Base-by-base conservation (phyloP, 208 protist species). In the Leishmania gerbilli region DNA sequence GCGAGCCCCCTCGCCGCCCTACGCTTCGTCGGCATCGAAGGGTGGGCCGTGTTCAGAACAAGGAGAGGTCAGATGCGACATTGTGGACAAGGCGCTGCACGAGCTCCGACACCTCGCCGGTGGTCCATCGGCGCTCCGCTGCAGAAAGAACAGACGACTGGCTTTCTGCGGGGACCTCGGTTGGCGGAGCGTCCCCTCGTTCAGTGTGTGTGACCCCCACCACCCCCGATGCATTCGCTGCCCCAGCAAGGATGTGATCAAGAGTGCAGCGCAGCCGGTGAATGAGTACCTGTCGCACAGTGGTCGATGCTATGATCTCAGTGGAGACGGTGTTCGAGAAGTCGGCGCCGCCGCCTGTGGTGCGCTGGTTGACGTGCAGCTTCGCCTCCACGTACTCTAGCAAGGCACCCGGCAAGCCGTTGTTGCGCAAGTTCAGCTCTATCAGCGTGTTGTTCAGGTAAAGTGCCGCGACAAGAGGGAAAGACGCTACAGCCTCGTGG, bases 391-490 rank as follows among this genome's bases (percentile, higher is more conserved):
- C 76, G 31, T 85, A 89, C 77, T 87, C 83, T 27, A 93, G 45
- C 15, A 92, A 60, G 69, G 79, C 82, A 21, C 74, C 72, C 3
- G 87, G 77, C 76, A 95, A 69, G 15, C 80, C 87, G 69, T 93
- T 95, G 55, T 75, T 81, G 7, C 69, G 40, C 1, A 95, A 67
- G 31, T 90, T 62, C 60, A 95, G 51, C 56, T 60, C 65, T 27
- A 76, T 67, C 45, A 93, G 34, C 9, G 80, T 84, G 72, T 93
- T 95, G 82, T 91, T 95, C 34, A 93, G 83, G 51, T 88, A 81
- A 19, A 95, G 71, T 19, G 90, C 92, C 58, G 89, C 88, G 40
- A 92, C 74, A 47, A 95, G 74, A 19, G 92, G 90, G 40, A 93
- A 90, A 8, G 69, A 68, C 24, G 74, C 64, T 34, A 87, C 58